phyloP scores from a whole-genome alignment of 139 green algal species.

The Chlorella sp. region DNA sequence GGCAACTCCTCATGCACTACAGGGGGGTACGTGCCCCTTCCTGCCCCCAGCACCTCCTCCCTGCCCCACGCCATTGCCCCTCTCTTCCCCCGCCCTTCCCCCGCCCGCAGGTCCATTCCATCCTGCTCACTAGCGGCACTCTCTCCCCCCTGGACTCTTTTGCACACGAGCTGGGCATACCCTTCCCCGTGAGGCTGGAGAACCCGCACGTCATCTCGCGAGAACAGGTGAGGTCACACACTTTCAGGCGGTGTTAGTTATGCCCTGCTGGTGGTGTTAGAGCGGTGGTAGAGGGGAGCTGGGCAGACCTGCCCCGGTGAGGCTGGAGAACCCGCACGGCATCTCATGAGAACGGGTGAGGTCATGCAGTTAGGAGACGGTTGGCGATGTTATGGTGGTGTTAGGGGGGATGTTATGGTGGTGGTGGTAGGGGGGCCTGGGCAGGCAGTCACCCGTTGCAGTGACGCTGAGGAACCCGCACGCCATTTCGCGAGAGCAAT shows the following conservation, averaged over 20 bases:
- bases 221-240: conserved; percentile 53
- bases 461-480: no score
- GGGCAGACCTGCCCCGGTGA: background rate
- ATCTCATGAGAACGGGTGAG: background rate
- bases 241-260: no score
- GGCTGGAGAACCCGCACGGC: background rate
- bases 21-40: background rate
- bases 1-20: background rate
- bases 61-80: background rate
- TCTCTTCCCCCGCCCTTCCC: background rate
- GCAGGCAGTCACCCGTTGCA: no score
- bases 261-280: background rate
- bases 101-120: conserved; percentile 60
- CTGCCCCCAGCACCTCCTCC: background rate
- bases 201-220: conserved; percentile 93
- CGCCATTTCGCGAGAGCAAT: no score
- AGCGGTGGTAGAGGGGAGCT: background rate
- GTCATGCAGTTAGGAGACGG: no score
- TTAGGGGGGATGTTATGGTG: no score
- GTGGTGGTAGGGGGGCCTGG: no score
- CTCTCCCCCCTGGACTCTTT: conserved; percentile 90
- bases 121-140: conserved; percentile 94
- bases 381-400: background rate
- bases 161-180: conserved; percentile 88
- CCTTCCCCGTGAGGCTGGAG: conserved; percentile 91